Percentiles rank a stretch among this genome's conserved stretches.
phyloP scores from a whole-genome alignment of 345 rosid genomes.

The Chamaenerion angustifolium region DNA sequence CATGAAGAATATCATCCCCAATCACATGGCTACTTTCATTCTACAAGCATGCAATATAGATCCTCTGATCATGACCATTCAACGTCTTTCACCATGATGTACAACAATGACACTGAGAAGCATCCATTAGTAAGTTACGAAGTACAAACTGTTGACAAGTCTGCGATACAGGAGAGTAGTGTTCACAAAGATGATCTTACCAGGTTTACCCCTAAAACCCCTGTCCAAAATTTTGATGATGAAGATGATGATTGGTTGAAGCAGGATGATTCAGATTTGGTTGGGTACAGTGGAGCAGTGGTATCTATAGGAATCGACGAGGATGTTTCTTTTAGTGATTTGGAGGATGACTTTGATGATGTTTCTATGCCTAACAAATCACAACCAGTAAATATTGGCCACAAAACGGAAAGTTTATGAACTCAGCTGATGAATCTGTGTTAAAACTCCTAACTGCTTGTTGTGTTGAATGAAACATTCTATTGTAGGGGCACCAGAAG shows the following conservation, averaged over 20 bases:
- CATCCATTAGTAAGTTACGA: slow-evolving; percentile 41
- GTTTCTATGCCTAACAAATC: slow-evolving; percentile 23
- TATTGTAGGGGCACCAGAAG: no score
- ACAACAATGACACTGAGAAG: slow-evolving; percentile 40
- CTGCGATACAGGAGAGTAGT: slow-evolving; percentile 47
- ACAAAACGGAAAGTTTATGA: slow-evolving; percentile 1
- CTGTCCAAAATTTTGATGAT: slow-evolving; percentile 33
- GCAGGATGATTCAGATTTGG: slow-evolving; percentile 51
- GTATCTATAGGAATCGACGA: slow-evolving; percentile 45
- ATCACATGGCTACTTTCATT: slow-evolving; percentile 15
- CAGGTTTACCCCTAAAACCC: slow-evolving; percentile 25
- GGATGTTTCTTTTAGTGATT: slow-evolving; percentile 90
- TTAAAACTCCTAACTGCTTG: neutral
- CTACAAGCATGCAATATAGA: slow-evolving; percentile 15
- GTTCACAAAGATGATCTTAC: slow-evolving; percentile 13
- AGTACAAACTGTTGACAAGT: slow-evolving; percentile 41
- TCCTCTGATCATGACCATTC: slow-evolving; percentile 19
- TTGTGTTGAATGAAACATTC: neutral
- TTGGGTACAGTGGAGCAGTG: slow-evolving; percentile 16
- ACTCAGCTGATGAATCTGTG: neutral
- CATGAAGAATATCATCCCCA: slow-evolving; percentile 17
- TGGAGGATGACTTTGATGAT: slow-evolving; percentile 51
- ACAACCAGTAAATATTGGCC: slow-evolving; percentile 12
- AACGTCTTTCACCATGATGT: slow-evolving; percentile 22
- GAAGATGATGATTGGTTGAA: slow-evolving; percentile 64